Evolutionary conservation across 2,329 filamentous ascomycete genomes (phyloP), one percentile per base, ranked within the genome.

Genomic region (Epichloe hybrida): DNA sequence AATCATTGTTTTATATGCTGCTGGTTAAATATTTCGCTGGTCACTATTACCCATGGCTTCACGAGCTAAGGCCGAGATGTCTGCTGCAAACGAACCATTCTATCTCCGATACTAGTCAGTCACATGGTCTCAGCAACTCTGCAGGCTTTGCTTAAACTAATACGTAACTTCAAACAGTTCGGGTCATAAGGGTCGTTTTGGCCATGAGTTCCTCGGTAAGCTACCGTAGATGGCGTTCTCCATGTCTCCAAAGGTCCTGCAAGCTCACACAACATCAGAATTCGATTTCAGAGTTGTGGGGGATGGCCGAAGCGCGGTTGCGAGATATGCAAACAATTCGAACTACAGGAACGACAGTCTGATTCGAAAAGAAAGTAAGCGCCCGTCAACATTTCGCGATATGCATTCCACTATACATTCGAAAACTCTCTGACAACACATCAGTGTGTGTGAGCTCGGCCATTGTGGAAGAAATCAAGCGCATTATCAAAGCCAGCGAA

Each of bases 261-360:
- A 38, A 12, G 41, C 41, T 45, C n/a, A 50, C n/a, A 13, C 5
- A 34, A 38, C 6, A 15, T 2, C 59, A 97, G 91, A 98, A 69
- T 98, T 98, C 67, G 93, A 98, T 67, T 93, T 98, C 63, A 81
- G 91, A 51, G 88, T 89, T 23, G 80, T 97, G 44, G 88, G 88
- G 88, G 93, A 98, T 66, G 93, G 93, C 48, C 82, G 88, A 54
- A 96, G 90, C 65, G 93, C 93, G 7, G 87, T 93, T 49, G 89
- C 91, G 35, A 84, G 93, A 69, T 98, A 98, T 71, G 93, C 93
- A 57, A 98, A 98, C 76, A 98, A 98, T 70, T 97, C 91, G 52
- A 98, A 98, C 72, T 98, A 98, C 72, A 84, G 93, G 63, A 98
- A 98, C 70, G 93, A 98, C 67, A 96, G 90, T 56, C 74, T 98